Base-by-base conservation (phyloP, 371 early-diverging fungal species). In the Syncephalastrum monosporum region DNA sequence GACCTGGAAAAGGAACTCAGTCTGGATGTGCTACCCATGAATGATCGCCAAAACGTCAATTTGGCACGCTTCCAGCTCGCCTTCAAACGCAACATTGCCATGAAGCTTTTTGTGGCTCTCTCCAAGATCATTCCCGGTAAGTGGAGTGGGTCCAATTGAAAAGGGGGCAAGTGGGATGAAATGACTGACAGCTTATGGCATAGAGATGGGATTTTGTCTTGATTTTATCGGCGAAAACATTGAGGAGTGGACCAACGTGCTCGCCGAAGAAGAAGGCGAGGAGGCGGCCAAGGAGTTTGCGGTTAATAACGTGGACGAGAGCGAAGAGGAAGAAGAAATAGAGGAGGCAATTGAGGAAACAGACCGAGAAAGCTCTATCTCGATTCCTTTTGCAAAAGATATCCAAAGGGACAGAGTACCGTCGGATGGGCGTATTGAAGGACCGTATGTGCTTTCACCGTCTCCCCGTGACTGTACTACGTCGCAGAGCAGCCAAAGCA, bases 1-100 rank as follows among this genome's bases (percentile, higher is more conserved):
- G 85, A 87, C 53, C 59, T 83, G n/a, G 90, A 90, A 65, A 78
- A 75, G 56, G 81, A 82, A 59, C 65, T 88, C 25, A 85, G 83
- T 0, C 56, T 86, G 23, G 55, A 59, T 5, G 72, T 73, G 0
- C 47, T 75, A 42, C 74, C 79, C 0, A 69, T 75, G 15, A 73
- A 75, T 47, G 64, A 79, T 44, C 56, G 76, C 53, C 76, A 72
- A 12, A 74, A 73, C 33, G 54, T 75, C 16, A 29, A 51, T 3
- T 44, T 75, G 50, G 74, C 65, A 38, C 68, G 75, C 47, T 79
- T 74, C 42, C 79, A 75, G 54, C 42, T 79, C 17, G 51, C 59
- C 1, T 79, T 79, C 44, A 72, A 68, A 19, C 57, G 64, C n/a
- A 65, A 60, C 53, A 47, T 75, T 47, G 79, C 76, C 4, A 46